These are phyloP conservation scores for Chenopodium quinoa DNA, from an alignment of 148 eudicot species.

Conservation along the genomic window DNA sequence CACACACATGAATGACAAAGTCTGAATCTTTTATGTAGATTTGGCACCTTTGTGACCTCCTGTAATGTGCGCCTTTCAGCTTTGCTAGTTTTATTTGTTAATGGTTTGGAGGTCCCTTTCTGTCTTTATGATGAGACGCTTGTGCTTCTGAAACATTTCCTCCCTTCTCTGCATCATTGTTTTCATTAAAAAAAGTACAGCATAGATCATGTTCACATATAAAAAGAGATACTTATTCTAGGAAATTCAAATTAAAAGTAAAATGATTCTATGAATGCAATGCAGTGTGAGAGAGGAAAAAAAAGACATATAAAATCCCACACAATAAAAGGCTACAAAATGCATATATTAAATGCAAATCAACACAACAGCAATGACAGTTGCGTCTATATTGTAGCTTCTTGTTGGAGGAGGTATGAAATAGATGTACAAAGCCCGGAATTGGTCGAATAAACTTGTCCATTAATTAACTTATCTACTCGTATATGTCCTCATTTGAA, in stretches of 20 bases:
- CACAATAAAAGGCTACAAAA: not conserved
- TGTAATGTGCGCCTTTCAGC: conserved; percentile 76
- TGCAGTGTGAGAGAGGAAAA: not conserved
- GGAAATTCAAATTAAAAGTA: not conserved
- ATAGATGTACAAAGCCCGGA: no score
- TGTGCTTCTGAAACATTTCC: conserved; percentile 16
- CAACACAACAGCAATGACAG: no score
- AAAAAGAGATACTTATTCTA: conserved; percentile 13
- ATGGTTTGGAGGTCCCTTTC: conserved; percentile 41
- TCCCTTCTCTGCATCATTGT: conserved; percentile 40
- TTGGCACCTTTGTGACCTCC: conserved; percentile 90
- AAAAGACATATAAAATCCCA: not conserved
- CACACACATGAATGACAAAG: not conserved
- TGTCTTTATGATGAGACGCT: conserved; percentile 21
- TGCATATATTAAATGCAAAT: not conserved
- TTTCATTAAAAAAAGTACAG: conserved; percentile 21
- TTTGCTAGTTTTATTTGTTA: conserved; percentile 70
- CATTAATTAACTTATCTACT: no score
- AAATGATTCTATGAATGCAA: not conserved
- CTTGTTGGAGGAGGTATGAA: no score
- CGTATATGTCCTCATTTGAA: no score
- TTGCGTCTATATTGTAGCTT: no score
- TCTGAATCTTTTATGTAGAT: conserved; percentile 56
- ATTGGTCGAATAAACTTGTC: no score
- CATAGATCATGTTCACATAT: not conserved